Evolutionary conservation across 2,329 filamentous ascomycete species (phyloP), one percentile per base, ranked within the genome.

Genomic region (Sclerotinia sclerotiorum): DNA sequence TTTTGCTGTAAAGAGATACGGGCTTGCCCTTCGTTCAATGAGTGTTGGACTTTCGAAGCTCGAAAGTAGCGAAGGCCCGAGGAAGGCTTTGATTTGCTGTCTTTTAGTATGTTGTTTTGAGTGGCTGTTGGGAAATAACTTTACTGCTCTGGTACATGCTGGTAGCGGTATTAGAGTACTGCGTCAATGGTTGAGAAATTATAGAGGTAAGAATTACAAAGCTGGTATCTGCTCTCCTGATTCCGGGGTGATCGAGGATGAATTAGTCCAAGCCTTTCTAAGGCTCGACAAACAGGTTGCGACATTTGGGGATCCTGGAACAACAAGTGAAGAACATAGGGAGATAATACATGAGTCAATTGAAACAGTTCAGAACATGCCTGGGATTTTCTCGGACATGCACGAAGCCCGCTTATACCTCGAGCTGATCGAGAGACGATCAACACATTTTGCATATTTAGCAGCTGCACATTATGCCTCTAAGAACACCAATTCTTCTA

Each of bases 361-460:
- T 13, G 44, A 54, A 32, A 66, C 60, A n/a, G 48, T 70, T 10
- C 55, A 52, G 17, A 17, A 56, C 19, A 70, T 72, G 69, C 70
- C 70, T 4, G 39, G 27, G 3, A 32, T 51, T 5, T 71, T 71
- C 24, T 65, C 29, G 4, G 32, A n/a, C 6, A 4, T 69, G 4
- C 7, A 60, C 1, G 67, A 70, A 57, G 65, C 71, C 17, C 63
- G 69, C 2, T 29, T 58, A n/a, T 72, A 72, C 51, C 60, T 68
- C 19, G 71, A 72, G 42, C 67, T 72, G 29, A 63, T 71, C 29
- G 61, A 70, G 44, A 69, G 71, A 11, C 69, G 71, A 29, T 66
- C 62, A 35, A 60, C 63, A 1, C 71, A 72, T 46, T 71, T 72
- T 51, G 65, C 69, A 24, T 68, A 62, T 32, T 5, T 68, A 42